phyloP scores from a whole-genome alignment of 164 flowering plant species.

The Echeveria elegans region DNA sequence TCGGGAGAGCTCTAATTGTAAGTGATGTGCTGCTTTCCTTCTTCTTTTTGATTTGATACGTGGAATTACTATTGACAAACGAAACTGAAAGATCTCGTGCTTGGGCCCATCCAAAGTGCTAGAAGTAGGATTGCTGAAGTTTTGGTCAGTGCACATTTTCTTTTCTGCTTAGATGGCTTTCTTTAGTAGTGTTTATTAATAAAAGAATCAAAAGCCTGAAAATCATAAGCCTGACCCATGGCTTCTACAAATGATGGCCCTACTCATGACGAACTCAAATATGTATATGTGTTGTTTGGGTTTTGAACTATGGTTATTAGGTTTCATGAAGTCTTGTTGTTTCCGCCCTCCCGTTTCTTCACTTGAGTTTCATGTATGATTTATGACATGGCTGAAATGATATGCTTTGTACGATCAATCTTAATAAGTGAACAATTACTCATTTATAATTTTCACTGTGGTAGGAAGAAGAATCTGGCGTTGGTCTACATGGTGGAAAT shows the following conservation, averaged over 20 bases:
- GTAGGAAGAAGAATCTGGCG: constrained; percentile 86
- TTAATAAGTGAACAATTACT: neutral
- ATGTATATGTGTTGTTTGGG: neutral
- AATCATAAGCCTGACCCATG: neutral
- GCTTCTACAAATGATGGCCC: neutral
- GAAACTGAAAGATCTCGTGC: neutral
- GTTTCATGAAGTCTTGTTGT: neutral
- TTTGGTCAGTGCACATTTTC: neutral
- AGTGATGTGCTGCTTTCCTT: constrained; percentile 21
- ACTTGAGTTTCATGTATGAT: no score
- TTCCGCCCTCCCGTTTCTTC: neutral
- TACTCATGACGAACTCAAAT: neutral
- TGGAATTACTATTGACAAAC: neutral
- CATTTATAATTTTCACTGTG: constrained; percentile 10
- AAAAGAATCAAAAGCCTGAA: neutral
- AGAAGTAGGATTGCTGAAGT: neutral
- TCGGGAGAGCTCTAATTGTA: constrained; percentile 94
- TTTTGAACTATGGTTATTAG: neutral
- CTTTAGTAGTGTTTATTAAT: no score
- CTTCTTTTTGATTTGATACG: neutral
- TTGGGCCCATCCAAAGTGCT: neutral
- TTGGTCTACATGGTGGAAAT: constrained; percentile 63
- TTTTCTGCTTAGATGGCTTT: neutral
- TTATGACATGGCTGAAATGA: no score
- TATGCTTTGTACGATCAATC: neutral